Evolutionary conservation across 257 asterid genomes (phyloP).

Genomic region (Eustoma russellianum): DNA sequence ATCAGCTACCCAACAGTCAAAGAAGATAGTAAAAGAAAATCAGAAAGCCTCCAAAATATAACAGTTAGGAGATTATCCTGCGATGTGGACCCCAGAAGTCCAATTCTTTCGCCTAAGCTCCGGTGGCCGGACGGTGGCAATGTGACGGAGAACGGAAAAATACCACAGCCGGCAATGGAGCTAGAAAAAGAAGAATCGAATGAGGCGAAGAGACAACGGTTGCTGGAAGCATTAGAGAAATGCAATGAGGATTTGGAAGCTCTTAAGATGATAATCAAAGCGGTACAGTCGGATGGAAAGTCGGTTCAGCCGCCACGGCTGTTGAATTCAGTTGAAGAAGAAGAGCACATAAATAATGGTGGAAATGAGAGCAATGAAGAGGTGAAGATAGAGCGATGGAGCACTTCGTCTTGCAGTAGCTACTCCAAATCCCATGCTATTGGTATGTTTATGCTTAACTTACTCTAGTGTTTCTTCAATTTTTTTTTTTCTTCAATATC

Average conservation of each 20-base stretch:
- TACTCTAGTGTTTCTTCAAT: background rate
- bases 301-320: conserved; percentile 13
- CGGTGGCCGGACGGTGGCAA: conserved; percentile 19
- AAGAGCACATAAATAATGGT: conserved; percentile 5
- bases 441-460: conserved; percentile 12
- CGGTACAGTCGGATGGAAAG: conserved; percentile 19
- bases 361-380: conserved; percentile 11
- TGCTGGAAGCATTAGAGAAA: conserved; percentile 62
- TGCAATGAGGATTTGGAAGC: conserved; percentile 77
- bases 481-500: background rate
- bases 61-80: conserved; percentile 9
- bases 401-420: conserved; percentile 24
- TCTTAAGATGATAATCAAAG: conserved; percentile 52
- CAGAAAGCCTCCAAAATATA: background rate
- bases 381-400: conserved; percentile 22
- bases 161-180: conserved; percentile 11
- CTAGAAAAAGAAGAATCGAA: conserved; percentile 16
- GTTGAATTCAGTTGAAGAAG: background rate
- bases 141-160: conserved; percentile 23
- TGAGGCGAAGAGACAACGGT: conserved; percentile 42
- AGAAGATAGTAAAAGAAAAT: conserved; percentile 7
- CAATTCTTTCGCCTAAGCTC: conserved; percentile 50
- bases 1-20: background rate
- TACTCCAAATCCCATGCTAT: conserved; percentile 12
- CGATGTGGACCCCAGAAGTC: conserved; percentile 41